These are phyloP conservation scores for Argentina anserina DNA, from an alignment of 306 rosid genomes.

Conservation along the genomic window DNA sequence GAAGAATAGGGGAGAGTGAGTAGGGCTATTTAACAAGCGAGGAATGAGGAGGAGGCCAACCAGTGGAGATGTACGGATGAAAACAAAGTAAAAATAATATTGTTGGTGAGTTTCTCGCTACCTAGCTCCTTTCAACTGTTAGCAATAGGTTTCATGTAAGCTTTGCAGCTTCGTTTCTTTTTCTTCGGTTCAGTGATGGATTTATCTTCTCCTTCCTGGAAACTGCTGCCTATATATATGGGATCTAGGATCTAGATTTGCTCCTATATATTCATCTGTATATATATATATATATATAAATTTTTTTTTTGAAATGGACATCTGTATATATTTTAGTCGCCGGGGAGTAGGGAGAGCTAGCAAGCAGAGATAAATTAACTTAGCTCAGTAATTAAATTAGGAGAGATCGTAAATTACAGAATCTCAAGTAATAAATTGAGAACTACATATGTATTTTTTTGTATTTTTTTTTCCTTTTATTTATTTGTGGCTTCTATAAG, in stretches of 20 bases:
- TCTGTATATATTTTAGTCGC: background rate
- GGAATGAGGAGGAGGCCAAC: background rate
- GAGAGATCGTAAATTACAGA: conserved; percentile 1
- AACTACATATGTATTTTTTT: no score
- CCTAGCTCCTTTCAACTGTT: conserved; percentile 1
- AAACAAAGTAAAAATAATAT: background rate
- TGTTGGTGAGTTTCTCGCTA: background rate
- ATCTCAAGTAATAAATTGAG: no score
- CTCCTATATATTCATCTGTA: background rate
- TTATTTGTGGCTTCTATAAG: no score
- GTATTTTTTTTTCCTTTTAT: no score
- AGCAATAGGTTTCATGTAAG: background rate
- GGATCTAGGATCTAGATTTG: background rate
- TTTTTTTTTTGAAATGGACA: no score
- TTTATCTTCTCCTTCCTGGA: conserved; percentile 44
- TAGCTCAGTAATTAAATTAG: background rate
- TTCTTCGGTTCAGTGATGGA: conserved; percentile 9
- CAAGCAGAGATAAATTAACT: background rate
- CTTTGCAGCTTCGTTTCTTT: conserved; percentile 11
- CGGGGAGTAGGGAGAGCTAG: background rate
- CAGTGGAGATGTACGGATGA: background rate
- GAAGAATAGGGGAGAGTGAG: background rate
- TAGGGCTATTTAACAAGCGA: background rate
- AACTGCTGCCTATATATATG: conserved; percentile 45
- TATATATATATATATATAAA: no score